Conservation (phyloP, 192 early-diverging fungal genomes). For the Coemansia sp. region DNA sequence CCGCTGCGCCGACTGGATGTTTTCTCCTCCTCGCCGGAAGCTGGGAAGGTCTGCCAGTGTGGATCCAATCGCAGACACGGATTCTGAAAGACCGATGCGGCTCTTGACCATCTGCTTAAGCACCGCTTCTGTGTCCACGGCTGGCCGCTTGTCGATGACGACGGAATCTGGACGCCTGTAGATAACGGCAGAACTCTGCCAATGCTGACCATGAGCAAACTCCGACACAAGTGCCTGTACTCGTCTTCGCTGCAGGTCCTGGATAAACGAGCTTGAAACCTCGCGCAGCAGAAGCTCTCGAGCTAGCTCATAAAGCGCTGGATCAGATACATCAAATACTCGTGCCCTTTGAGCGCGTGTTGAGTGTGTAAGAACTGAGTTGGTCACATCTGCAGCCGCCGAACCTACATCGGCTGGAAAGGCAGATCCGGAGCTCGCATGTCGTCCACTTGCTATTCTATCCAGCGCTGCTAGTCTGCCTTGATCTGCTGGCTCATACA, state of each 20-base stretch:
- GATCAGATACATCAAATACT: slow-evolving; percentile 14
- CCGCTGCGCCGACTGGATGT: background rate
- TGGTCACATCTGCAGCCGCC: background rate
- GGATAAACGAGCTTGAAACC: slow-evolving; percentile 35
- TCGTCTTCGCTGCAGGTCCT: slow-evolving; percentile 27
- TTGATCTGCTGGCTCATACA: slow-evolving; percentile 25
- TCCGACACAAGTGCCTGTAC: slow-evolving; percentile 17
- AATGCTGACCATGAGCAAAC: slow-evolving; percentile 5
- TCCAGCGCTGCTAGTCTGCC: slow-evolving; percentile 20
- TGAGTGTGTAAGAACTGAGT: background rate
- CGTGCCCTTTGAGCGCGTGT: slow-evolving; percentile 25
- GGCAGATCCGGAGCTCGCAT: background rate
- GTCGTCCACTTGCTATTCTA: background rate
- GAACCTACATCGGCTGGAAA: background rate
- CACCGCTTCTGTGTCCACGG: slow-evolving; percentile 28
- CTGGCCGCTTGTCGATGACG: background rate
- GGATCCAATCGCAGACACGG: slow-evolving; percentile 19
- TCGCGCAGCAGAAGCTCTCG: slow-evolving; percentile 47
- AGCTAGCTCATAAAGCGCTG: slow-evolving; percentile 15
- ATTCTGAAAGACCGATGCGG: slow-evolving; percentile 9
- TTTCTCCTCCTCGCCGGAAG: slow-evolving; percentile 31
- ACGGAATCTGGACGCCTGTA: background rate
- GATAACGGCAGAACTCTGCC: background rate
- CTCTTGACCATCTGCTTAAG: slow-evolving; percentile 34
- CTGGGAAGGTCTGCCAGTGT: slow-evolving; percentile 44